Evolutionary conservation across 495 filamentous ascomycete genomes (phyloP).

Genomic region (Penicillium paxilli): DNA sequence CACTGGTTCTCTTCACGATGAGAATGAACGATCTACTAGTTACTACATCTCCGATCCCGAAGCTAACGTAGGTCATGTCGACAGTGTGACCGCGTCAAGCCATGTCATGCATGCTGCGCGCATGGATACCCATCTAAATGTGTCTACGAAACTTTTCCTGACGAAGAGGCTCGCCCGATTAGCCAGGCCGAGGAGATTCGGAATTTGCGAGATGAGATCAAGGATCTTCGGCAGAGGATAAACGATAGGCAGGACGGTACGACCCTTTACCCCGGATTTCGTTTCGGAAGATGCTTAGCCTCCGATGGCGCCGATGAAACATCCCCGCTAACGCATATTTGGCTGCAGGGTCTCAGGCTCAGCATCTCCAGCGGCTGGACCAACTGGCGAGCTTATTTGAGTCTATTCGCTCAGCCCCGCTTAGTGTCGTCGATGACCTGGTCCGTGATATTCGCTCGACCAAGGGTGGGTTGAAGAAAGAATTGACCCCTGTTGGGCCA

Average conservation of each 20-base stretch:
- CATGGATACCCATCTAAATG: constrained; percentile 49
- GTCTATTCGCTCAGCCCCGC: constrained; percentile 41
- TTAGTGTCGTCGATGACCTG: constrained; percentile 32
- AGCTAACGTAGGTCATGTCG: constrained; percentile 16
- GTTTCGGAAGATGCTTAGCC: neutral
- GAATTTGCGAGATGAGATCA: constrained; percentile 42
- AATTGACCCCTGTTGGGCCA: constrained; percentile 23
- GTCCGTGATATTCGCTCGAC: constrained; percentile 34
- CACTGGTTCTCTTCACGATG: constrained; percentile 1
- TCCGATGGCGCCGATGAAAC: constrained; percentile 1
- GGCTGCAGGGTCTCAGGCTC: constrained; percentile 21
- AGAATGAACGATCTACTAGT: neutral
- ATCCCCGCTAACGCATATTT: constrained; percentile 5
- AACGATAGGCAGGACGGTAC: constrained; percentile 30
- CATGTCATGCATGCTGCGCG: constrained; percentile 48
- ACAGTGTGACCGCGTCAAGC: constrained; percentile 48
- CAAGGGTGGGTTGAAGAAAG: constrained; percentile 20
- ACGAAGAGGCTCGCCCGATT: constrained; percentile 40
- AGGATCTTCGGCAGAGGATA: constrained; percentile 30
- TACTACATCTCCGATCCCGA: neutral
- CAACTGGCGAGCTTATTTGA: constrained; percentile 41
- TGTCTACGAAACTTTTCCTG: constrained; percentile 37
- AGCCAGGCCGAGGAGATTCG: constrained; percentile 46
- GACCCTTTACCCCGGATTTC: neutral
- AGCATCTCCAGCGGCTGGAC: constrained; percentile 28